Conservation (phyloP, 306 rosid species). For the Cyamopsis tetragonoloba region DNA sequence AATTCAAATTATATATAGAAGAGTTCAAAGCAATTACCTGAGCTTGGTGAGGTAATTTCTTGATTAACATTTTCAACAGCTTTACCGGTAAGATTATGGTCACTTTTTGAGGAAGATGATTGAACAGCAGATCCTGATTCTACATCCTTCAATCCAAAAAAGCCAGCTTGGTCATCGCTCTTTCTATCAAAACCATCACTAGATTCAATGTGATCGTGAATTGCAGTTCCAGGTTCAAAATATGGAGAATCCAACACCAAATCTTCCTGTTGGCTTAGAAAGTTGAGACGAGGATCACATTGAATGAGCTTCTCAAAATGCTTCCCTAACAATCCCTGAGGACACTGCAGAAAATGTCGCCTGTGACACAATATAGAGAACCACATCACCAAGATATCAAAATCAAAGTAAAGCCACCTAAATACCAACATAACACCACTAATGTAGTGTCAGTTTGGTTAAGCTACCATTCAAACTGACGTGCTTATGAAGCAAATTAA, state of each 20-base stretch:
- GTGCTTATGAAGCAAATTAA: too few relatives aligned
- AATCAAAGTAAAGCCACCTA: neutral
- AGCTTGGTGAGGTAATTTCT: constrained; percentile 55
- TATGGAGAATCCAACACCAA: constrained; percentile 61
- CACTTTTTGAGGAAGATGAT: constrained; percentile 57
- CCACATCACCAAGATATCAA: neutral
- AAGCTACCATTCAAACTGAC: too few relatives aligned
- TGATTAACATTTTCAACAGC: constrained; percentile 44
- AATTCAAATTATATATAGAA: neutral
- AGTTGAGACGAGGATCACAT: constrained; percentile 77
- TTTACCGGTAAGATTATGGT: constrained; percentile 40
- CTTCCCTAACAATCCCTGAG: constrained; percentile 62
- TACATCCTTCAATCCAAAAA: constrained; percentile 47
- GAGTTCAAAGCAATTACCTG: constrained; percentile 45
- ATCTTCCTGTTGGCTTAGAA: constrained; percentile 63
- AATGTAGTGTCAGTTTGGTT: too few relatives aligned
- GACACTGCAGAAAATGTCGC: constrained; percentile 70
- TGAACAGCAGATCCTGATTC: constrained; percentile 59
- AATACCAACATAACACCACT: neutral
- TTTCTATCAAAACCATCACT: constrained; percentile 33
- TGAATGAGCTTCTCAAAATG: constrained; percentile 82
- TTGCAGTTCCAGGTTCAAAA: constrained; percentile 47
- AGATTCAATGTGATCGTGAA: constrained; percentile 40
- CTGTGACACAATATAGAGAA: constrained; percentile 35
- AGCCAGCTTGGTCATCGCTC: constrained; percentile 35